Conservation (phyloP, 2,329 filamentous ascomycete species). For the Cordyceps farinosa region DNA sequence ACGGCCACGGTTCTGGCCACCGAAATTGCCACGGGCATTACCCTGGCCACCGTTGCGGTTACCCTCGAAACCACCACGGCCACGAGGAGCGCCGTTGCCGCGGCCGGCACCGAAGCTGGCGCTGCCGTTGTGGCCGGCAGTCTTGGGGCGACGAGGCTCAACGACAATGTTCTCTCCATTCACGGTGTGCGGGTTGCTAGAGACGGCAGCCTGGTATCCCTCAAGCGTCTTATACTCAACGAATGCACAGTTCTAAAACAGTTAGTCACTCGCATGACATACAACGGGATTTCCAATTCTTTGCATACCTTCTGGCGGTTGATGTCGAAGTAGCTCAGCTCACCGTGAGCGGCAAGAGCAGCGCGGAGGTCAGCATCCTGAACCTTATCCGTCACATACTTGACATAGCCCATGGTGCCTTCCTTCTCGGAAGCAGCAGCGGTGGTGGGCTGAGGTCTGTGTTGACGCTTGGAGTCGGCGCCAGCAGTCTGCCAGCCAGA, state of each 20-base stretch:
- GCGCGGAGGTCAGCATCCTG: conserved; percentile 68
- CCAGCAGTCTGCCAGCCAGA: conserved; percentile 81
- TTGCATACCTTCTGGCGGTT: conserved; percentile 76
- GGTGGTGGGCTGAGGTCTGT: conserved; percentile 65
- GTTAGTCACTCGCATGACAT: conserved; percentile 20
- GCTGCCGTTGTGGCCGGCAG: conserved; percentile 65
- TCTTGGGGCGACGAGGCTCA: conserved; percentile 81
- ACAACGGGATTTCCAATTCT: background rate
- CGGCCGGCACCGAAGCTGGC: conserved; percentile 58
- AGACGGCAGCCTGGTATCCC: conserved; percentile 77
- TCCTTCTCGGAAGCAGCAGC: conserved; percentile 64
- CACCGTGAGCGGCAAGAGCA: conserved; percentile 67
- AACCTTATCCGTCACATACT: conserved; percentile 90
- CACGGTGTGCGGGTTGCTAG: conserved; percentile 80
- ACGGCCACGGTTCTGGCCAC: conserved; percentile 61
- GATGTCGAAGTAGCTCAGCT: conserved; percentile 70
- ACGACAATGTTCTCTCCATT: conserved; percentile 79
- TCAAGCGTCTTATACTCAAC: conserved; percentile 83
- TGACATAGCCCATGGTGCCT: conserved; percentile 82
- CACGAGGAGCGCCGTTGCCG: conserved; percentile 58
- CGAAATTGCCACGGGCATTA: conserved; percentile 64
- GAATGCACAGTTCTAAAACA: conserved; percentile 83
- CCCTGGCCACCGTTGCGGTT: conserved; percentile 63
- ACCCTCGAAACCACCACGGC: conserved; percentile 69
- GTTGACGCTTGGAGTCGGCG: conserved; percentile 79